Evolutionary conservation across 2,329 filamentous ascomycete species (phyloP).

Genomic region (Calonectria leucothoes): DNA sequence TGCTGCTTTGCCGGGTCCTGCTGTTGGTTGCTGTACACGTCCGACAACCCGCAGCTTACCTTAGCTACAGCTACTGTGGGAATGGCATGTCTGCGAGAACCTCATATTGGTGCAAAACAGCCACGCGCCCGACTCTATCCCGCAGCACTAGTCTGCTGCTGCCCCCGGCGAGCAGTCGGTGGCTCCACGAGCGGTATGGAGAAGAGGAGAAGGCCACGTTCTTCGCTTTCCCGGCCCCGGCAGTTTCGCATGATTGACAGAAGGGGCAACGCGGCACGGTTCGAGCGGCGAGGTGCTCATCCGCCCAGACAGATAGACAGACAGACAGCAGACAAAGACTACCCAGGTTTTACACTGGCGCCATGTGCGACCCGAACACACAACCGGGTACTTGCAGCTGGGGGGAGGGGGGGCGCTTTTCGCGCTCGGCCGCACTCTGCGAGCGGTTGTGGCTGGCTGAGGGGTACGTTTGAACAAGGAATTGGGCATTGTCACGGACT

Average conservation of each 20-base stretch:
- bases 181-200: not conserved
- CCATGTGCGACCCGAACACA: conserved; percentile 35
- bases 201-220: not conserved
- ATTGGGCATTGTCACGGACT: not conserved
- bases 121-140: not conserved
- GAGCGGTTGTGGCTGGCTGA: not conserved
- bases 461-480: not conserved
- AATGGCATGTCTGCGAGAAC: not conserved
- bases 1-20: not conserved
- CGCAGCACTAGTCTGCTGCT: not conserved
- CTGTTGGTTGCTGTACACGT: not conserved
- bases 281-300: conserved; percentile 7
- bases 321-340: conserved; percentile 14
- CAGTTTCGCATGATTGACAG: conserved; percentile 15
- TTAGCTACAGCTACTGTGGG: not conserved
- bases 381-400: conserved; percentile 4
- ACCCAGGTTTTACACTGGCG: conserved; percentile 26
- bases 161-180: not conserved
- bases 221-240: conserved; percentile 9
- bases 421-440: not conserved
- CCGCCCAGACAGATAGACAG: conserved; percentile 10
- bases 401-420: too few relatives aligned
- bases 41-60: not conserved
- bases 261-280: conserved; percentile 7
- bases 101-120: not conserved